A percentile compares a stretch with the other conserved stretches of the same genome.
Conservation (phyloP, 257 asterid species). For the Fraxinus excelsior region DNA sequence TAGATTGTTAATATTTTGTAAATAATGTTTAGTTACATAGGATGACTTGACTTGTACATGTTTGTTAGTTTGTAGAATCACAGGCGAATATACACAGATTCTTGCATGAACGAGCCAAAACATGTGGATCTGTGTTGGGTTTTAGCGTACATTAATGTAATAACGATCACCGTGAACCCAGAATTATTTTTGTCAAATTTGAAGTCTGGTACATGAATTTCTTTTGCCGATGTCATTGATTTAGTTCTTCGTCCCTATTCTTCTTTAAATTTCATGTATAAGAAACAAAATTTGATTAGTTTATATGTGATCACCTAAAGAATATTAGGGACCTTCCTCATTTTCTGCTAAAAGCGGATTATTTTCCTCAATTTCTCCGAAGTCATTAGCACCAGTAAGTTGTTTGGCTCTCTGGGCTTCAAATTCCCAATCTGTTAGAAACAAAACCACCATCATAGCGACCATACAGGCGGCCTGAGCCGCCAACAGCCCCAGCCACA, state of each 20-base stretch:
- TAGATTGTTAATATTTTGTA: no score
- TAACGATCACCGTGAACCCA: background rate
- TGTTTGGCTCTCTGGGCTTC: constrained; percentile 28
- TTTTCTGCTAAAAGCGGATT: constrained; percentile 5
- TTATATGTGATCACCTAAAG: background rate
- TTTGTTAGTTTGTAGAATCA: background rate
- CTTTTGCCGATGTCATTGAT: background rate
- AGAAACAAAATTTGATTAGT: background rate
- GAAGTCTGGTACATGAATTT: background rate
- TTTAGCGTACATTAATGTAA: background rate
- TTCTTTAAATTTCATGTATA: no score
- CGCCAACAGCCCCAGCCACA: constrained; percentile 34
- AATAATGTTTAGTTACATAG: background rate
- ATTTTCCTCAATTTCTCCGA: background rate
- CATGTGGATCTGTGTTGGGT: background rate
- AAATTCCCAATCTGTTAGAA: constrained; percentile 36
- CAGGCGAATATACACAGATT: background rate
- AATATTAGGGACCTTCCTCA: constrained; percentile 7
- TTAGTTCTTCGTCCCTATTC: background rate
- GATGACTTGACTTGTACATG: background rate
- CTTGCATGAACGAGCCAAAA: background rate
- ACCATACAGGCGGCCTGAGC: constrained; percentile 34
- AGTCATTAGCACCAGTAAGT: constrained; percentile 17
- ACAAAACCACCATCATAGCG: constrained; percentile 30
- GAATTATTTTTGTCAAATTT: background rate